These are phyloP conservation scores for Limtongia smithiae DNA, from an alignment of 805 yeast species.

Conservation along the genomic window DNA sequence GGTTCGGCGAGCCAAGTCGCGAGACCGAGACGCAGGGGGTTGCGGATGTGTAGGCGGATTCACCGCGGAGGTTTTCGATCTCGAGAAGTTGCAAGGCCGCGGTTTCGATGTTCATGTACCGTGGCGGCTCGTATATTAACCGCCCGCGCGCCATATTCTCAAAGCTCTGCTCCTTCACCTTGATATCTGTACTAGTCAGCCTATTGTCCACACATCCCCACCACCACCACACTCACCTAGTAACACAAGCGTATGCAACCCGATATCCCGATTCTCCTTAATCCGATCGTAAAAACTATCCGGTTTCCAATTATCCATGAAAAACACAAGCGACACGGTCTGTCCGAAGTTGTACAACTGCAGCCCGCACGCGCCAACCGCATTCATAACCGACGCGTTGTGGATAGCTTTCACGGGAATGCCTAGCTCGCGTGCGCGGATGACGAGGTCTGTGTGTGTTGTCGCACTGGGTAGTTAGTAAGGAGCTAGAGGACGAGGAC, in stretches of 20 bases:
- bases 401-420: conserved; percentile 80
- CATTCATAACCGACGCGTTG: conserved; percentile 97
- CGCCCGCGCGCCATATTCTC: conserved; percentile 93
- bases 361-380: conserved; percentile 96
- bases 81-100: conserved; percentile 87
- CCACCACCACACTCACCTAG: conserved; percentile 43
- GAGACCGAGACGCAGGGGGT: conserved; percentile 95
- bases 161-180: conserved; percentile 93
- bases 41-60: conserved; percentile 73
- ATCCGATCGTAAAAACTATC: conserved; percentile 90
- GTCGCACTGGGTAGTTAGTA: conserved; percentile 53
- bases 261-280: conserved; percentile 83
- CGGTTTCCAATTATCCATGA: conserved; percentile 94
- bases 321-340: conserved; percentile 93
- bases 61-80: conserved; percentile 72
- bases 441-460: conserved; percentile 89
- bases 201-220: not conserved
- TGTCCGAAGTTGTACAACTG: conserved; percentile 95
- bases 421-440: conserved; percentile 81
- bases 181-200: conserved; percentile 48
- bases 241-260: conserved; percentile 83
- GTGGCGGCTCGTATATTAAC: conserved; percentile 90
- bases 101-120: conserved; percentile 89
- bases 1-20: conserved; percentile 82
- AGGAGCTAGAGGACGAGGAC: too few relatives aligned